Conservation (phyloP, 192 early-diverging fungal species). For the Funneliformis mosseae region DNA sequence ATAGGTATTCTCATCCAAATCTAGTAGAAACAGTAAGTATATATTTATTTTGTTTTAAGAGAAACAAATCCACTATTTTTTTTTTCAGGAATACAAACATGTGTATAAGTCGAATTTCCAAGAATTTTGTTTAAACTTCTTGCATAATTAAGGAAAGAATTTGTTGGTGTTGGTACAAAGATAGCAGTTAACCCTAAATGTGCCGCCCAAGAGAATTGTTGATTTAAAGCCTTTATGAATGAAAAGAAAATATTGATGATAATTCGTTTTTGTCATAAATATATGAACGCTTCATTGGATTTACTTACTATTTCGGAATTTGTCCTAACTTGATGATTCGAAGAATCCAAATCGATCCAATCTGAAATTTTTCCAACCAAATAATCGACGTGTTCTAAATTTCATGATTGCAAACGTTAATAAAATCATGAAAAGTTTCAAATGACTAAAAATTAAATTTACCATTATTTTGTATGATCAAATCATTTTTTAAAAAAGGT, state of each 20-base stretch:
- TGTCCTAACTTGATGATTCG: conserved; percentile 44
- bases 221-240: conserved; percentile 48
- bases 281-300: background rate
- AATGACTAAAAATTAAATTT: background rate
- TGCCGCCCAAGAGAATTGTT: conserved; percentile 68
- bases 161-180: conserved; percentile 50
- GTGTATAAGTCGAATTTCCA: background rate
- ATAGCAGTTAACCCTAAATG: conserved; percentile 69
- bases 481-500: conserved; percentile 44
- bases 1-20: conserved; percentile 58
- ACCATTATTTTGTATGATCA: conserved; percentile 44
- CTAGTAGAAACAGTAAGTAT: conserved; percentile 41
- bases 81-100: conserved; percentile 21
- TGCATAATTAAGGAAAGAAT: conserved; percentile 58
- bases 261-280: too few species aligned
- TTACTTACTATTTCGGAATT: conserved; percentile 59
- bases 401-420: conserved; percentile 4
- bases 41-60: too few species aligned
- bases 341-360: conserved; percentile 61
- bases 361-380: conserved; percentile 53
- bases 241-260: background rate
- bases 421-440: background rate
- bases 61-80: too few species aligned
- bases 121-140: conserved; percentile 37
- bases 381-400: conserved; percentile 38